Evolutionary conservation across 2,329 filamentous ascomycete genomes (phyloP), one percentile per base, ranked within the genome.

Genomic region (Podosphaera xanthii): DNA sequence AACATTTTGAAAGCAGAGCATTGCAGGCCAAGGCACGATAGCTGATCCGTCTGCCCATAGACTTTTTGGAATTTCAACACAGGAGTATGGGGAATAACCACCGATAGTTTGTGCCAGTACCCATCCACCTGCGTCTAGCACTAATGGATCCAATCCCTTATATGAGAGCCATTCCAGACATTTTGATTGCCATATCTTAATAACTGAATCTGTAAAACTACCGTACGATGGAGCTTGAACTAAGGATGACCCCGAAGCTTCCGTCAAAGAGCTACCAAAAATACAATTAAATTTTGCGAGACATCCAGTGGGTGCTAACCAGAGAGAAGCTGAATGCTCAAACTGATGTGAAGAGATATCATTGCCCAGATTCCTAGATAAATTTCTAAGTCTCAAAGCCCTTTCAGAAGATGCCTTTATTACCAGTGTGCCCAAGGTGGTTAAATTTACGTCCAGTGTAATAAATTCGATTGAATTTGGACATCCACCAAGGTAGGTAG

Each of bases 151-250:
- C 35, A 69, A 59, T 2, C 67, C 68, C 53, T 66, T 68, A 0
- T 61, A 57, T 40, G 64, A 65, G 35, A 69, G 54, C 68, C 67
- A 69, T n/a, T 67, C 66, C n/a, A 69, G 62, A 60, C 66, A 68
- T 49, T 64, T 64, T 1, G 64, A 62, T 60, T 68, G 63, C 67
- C 67, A 68, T 7, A 63, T 62, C 48, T 65, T 67, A 33, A 68
- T 62, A 1, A 62, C 64, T 12, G 61, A 59, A 34, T 60, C 60
- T 61, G 60, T 64, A 40, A 64, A 61, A 12, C 60, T 58, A 58
- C 44, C 60, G 33, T 58, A 52, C n/a, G 60, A 56, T 30, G 60
- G 56, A 42, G 65, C 63, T 34, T 60, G 14, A 40, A 56, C n/a
- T 7, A 38, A 22, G 7, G 8, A 8, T 22, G 14, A 7, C 6